Evolutionary conservation across 805 yeast species (phyloP).

Genomic region (Ogataea thermomethanolica): DNA sequence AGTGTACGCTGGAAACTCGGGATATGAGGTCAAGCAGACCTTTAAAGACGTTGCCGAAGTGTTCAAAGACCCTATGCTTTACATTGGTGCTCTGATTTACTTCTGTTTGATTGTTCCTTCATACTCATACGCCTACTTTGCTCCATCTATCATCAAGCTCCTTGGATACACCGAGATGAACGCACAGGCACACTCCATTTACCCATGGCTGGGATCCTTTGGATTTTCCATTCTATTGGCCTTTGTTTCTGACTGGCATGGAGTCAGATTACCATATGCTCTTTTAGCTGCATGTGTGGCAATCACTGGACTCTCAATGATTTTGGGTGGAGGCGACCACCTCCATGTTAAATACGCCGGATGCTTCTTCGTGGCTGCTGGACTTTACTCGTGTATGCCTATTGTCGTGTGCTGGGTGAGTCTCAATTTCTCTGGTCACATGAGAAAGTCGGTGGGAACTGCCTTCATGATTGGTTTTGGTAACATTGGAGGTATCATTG

Average conservation of each 20-base stretch:
- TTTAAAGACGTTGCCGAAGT: constrained; percentile 42
- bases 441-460: constrained; percentile 48
- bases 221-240: constrained; percentile 65
- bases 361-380: constrained; percentile 55
- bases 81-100: constrained; percentile 57
- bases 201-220: constrained; percentile 80
- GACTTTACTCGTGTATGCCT: constrained; percentile 66
- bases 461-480: constrained; percentile 66
- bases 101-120: constrained; percentile 69
- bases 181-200: constrained; percentile 79
- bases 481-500: constrained; percentile 67
- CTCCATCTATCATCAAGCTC: constrained; percentile 59
- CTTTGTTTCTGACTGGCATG: constrained; percentile 51
- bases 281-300: constrained; percentile 35
- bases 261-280: constrained; percentile 45
- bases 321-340: constrained; percentile 41
- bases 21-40: constrained; percentile 46
- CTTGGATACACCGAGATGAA: constrained; percentile 65
- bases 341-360: constrained; percentile 55
- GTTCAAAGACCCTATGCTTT: constrained; percentile 58
- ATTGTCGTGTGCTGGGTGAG: constrained; percentile 65
- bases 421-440: constrained; percentile 60
- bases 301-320: constrained; percentile 53
- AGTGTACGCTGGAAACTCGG: constrained; percentile 48
- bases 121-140: constrained; percentile 72